Evolutionary conservation across 2,329 filamentous ascomycete species (phyloP).

Genomic region (Lachnellula subtilissima): DNA sequence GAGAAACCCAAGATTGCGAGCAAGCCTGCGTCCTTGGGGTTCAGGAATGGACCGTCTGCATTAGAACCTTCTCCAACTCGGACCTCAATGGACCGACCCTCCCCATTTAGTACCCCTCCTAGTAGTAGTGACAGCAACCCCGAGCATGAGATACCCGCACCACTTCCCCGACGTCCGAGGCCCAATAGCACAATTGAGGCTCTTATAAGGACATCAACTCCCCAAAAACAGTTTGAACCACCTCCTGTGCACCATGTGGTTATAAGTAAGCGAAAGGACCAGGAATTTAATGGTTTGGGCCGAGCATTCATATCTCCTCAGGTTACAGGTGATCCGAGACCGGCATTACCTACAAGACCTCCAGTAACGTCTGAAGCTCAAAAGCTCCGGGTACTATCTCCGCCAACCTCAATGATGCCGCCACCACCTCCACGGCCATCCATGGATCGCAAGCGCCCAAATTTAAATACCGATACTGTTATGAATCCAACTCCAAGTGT

Average conservation of each 20-base stretch:
- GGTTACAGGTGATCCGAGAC: slow-evolving; percentile 40
- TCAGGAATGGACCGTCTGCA: slow-evolving; percentile 31
- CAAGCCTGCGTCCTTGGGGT: slow-evolving; percentile 27
- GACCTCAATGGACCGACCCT: slow-evolving; percentile 39
- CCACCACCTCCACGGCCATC: slow-evolving; percentile 27
- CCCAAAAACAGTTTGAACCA: slow-evolving; percentile 41
- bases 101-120: slow-evolving; percentile 84
- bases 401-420: slow-evolving; percentile 18
- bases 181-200: slow-evolving; percentile 38
- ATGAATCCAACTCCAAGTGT: slow-evolving; percentile 8
- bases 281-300: slow-evolving; percentile 38
- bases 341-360: slow-evolving; percentile 48
- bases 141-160: slow-evolving; percentile 46
- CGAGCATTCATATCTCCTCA: slow-evolving; percentile 38
- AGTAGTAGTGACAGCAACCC: slow-evolving; percentile 65
- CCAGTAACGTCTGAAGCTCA: slow-evolving; percentile 25
- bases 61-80: slow-evolving; percentile 18
- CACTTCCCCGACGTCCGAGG: slow-evolving; percentile 46
- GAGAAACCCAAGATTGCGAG: slow-evolving; percentile 66
- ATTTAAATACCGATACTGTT: slow-evolving; percentile 10
- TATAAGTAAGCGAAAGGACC: slow-evolving; percentile 39
- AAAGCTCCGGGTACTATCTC: slow-evolving; percentile 16
- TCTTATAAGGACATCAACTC: slow-evolving; percentile 19
- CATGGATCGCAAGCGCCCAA: slow-evolving; percentile 23
- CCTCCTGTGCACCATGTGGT: slow-evolving; percentile 49